Percentiles rank a stretch among this genome's conserved stretches.
phyloP scores from a whole-genome alignment of 2,329 filamentous ascomycete genomes.

The Diplodia mutila region DNA sequence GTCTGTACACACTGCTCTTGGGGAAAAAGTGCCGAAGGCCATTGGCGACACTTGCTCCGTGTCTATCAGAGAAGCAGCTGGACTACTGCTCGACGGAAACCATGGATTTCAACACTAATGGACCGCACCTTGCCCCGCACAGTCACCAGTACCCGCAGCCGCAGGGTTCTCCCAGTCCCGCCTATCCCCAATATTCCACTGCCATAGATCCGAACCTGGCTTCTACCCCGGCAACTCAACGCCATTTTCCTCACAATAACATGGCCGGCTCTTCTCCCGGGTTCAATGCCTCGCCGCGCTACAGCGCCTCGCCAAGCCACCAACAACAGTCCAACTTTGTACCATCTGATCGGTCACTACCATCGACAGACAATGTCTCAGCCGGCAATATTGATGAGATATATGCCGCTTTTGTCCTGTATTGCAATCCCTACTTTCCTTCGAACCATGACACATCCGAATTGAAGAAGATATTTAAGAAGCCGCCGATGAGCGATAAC shows the following conservation, averaged over 20 bases:
- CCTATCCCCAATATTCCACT: slow-evolving; percentile 29
- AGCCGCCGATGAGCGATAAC: slow-evolving; percentile 82
- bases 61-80: background rate
- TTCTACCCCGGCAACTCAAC: slow-evolving; percentile 26
- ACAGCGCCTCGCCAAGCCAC: slow-evolving; percentile 43
- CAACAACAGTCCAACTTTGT: slow-evolving; percentile 37
- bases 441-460: slow-evolving; percentile 69
- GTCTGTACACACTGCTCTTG: slow-evolving; percentile 21
- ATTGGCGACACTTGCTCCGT: slow-evolving; percentile 6
- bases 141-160: slow-evolving; percentile 39
- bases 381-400: slow-evolving; percentile 76
- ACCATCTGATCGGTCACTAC: slow-evolving; percentile 60
- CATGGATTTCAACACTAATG: slow-evolving; percentile 22
- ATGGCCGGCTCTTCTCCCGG: slow-evolving; percentile 27
- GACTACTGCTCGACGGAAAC: slow-evolving; percentile 5
- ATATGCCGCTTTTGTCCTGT: slow-evolving; percentile 83
- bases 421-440: slow-evolving; percentile 84
- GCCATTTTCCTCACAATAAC: slow-evolving; percentile 41
- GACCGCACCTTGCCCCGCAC: slow-evolving; percentile 35
- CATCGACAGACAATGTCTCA: slow-evolving; percentile 66
- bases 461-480: slow-evolving; percentile 75
- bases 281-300: slow-evolving; percentile 41
- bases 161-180: slow-evolving; percentile 35
- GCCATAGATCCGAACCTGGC: slow-evolving; percentile 13
- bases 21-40: background rate